Conservation (phyloP, 2,329 filamentous ascomycete species). For the Ceratocystis colombiana region DNA sequence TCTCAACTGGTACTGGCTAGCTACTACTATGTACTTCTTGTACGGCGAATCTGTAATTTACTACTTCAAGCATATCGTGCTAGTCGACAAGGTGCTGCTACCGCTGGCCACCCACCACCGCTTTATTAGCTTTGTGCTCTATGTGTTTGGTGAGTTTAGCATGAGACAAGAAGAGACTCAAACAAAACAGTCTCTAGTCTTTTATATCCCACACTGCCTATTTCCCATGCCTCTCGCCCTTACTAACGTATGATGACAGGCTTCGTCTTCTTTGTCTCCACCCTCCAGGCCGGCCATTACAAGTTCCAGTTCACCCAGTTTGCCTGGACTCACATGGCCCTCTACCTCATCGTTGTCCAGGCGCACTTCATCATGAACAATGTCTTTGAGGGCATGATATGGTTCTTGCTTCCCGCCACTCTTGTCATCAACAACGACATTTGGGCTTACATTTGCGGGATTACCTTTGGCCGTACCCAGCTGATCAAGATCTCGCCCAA, state of each 20-base stretch:
- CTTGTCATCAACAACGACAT: constrained; percentile 98
- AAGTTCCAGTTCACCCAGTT: constrained; percentile 99
- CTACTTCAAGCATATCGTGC: constrained; percentile 97
- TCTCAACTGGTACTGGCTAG: constrained; percentile 97
- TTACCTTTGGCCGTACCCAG: constrained; percentile 91
- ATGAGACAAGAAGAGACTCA: background rate
- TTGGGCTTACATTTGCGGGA: constrained; percentile 94
- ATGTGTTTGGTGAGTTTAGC: constrained; percentile 68
- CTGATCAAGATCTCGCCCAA: constrained; percentile 97
- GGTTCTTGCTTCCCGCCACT: constrained; percentile 93
- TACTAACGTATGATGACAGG: constrained; percentile 41
- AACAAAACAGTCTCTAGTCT: background rate
- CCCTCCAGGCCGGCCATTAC: constrained; percentile 90
- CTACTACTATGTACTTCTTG: constrained; percentile 98
- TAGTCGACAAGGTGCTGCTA: constrained; percentile 85
- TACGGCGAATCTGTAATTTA: constrained; percentile 99
- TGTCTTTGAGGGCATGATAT: constrained; percentile 98
- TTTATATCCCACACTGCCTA: constrained; percentile 27
- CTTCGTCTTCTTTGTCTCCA: constrained; percentile 95
- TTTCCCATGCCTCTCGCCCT: constrained; percentile 23
- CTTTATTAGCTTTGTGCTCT: constrained; percentile 97
- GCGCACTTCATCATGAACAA: constrained; percentile 99
- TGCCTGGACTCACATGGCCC: constrained; percentile 98
- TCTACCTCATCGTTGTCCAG: constrained; percentile 95
- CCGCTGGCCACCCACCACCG: constrained; percentile 94